These are phyloP conservation scores for Globisporangium lucens DNA, from an alignment of 352 stramenopile genomes.

Conservation along the genomic window DNA sequence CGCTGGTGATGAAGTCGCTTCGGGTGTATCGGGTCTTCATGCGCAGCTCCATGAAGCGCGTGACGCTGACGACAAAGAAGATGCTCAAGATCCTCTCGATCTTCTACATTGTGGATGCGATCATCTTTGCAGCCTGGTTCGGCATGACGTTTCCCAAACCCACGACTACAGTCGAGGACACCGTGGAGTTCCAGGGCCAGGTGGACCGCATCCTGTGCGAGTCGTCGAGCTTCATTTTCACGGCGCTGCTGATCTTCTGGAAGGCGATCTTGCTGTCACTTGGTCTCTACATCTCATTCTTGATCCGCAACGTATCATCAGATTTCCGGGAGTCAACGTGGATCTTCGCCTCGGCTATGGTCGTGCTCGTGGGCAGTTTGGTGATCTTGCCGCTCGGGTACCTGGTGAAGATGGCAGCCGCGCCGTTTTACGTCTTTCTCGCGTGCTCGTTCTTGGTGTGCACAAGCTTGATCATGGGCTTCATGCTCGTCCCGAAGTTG, in stretches of 20 bases:
- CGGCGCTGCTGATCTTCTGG: conserved; percentile 36
- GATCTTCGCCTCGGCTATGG: conserved; percentile 29
- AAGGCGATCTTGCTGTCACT: conserved; percentile 27
- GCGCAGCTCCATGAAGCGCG: conserved; percentile 19
- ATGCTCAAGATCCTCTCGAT: conserved; percentile 17
- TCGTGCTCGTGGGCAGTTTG: conserved; percentile 21
- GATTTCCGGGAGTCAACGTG: conserved; percentile 45
- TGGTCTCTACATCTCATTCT: conserved; percentile 20
- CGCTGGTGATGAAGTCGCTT: conserved; percentile 29
- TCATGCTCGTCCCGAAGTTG: conserved; percentile 19
- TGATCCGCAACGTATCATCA: conserved; percentile 29
- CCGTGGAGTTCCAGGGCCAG: conserved; percentile 4
- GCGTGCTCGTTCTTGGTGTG: conserved; percentile 11
- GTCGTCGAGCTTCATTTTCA: conserved; percentile 31
- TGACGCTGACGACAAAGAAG: conserved; percentile 12
- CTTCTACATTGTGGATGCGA: conserved; percentile 10
- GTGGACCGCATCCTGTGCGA: conserved; percentile 13
- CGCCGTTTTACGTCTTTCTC: conserved; percentile 19
- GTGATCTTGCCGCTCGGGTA: conserved; percentile 27
- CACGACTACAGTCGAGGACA: neutral
- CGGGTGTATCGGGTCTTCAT: conserved; percentile 32
- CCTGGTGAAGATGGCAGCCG: conserved; percentile 19
- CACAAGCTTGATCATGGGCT: conserved; percentile 16
- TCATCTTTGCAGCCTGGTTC: conserved; percentile 14
- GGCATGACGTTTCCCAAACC: conserved; percentile 11